Percentiles rank a stretch among this genome's conserved stretches.
Evolutionary conservation across 2,329 filamentous ascomycete species (phyloP).

Genomic region (Aspergillus carbonarius): DNA sequence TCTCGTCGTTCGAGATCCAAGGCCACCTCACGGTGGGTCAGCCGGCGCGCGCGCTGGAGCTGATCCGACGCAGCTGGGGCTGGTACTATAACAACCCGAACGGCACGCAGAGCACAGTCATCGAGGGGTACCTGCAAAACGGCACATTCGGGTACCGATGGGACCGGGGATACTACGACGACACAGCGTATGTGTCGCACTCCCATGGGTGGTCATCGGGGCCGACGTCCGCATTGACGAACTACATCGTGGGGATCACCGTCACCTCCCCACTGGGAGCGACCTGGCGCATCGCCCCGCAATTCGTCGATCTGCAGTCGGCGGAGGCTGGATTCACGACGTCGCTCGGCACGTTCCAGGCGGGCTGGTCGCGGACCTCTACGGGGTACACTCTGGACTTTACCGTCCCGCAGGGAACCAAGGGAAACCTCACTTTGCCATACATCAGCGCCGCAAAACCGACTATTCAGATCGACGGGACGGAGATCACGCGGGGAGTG

Average conservation of each 20-base stretch:
- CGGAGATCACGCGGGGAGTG: constrained; percentile 18
- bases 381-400: constrained; percentile 24
- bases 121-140: constrained; percentile 59
- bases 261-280: constrained; percentile 41
- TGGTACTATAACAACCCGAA: constrained; percentile 60
- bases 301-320: constrained; percentile 44
- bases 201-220: constrained; percentile 47
- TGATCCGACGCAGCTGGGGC: constrained; percentile 59
- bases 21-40: constrained; percentile 53
- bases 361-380: constrained; percentile 18
- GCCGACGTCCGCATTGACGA: constrained; percentile 45
- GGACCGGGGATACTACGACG: constrained; percentile 52
- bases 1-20: constrained; percentile 59
- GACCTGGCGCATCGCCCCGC: constrained; percentile 47
- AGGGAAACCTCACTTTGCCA: constrained; percentile 24
- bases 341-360: constrained; percentile 35
- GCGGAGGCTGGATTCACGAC: constrained; percentile 51
- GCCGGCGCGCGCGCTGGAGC: constrained; percentile 53
- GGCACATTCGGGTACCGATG: constrained; percentile 59
- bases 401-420: constrained; percentile 22
- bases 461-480: constrained; percentile 26
- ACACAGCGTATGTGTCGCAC: constrained; percentile 46
- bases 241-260: constrained; percentile 47
- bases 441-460: constrained; percentile 23
- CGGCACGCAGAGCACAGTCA: constrained; percentile 58